Percentiles rank a stretch among this genome's conserved stretches.
phyloP scores from a whole-genome alignment of 495 filamentous ascomycete species.

The Thermochaetoides thermophila region DNA sequence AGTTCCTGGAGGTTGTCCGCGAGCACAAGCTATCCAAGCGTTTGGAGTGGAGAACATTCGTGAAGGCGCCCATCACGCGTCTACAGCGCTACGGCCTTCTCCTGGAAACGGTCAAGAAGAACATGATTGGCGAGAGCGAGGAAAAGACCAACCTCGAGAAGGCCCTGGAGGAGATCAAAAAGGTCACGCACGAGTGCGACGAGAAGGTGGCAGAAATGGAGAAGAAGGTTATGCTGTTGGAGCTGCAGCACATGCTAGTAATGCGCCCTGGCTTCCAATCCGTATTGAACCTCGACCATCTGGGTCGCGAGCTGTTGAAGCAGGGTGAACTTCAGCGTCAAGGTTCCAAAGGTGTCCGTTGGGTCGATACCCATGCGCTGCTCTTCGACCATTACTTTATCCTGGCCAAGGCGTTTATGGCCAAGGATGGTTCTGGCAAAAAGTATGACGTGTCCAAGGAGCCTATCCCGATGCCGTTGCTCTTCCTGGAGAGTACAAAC shows the following conservation, averaged over 20 bases:
- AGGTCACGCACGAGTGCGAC: slow-evolving; percentile 85
- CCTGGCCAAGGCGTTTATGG: slow-evolving; percentile 62
- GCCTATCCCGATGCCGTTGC: slow-evolving; percentile 94
- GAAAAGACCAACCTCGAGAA: slow-evolving; percentile 75
- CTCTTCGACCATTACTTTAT: slow-evolving; percentile 96
- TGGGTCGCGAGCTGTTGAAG: slow-evolving; percentile 78
- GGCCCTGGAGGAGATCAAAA: slow-evolving; percentile 91
- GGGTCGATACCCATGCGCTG: slow-evolving; percentile 83
- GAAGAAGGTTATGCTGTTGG: slow-evolving; percentile 78
- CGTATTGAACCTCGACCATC: slow-evolving; percentile 82
- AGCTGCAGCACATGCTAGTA: slow-evolving; percentile 69
- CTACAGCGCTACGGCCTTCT: slow-evolving; percentile 84
- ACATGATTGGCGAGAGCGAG: slow-evolving; percentile 69
- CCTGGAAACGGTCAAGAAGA: slow-evolving; percentile 67
- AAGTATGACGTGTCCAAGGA: slow-evolving; percentile 90
- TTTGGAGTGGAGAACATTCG: slow-evolving; percentile 84
- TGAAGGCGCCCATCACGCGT: slow-evolving; percentile 85
- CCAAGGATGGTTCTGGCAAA: slow-evolving; percentile 63
- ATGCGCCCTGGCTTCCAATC: slow-evolving; percentile 75
- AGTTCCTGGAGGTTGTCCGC: slow-evolving; percentile 67
- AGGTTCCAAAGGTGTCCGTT: slow-evolving; percentile 73
- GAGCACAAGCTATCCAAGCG: slow-evolving; percentile 71
- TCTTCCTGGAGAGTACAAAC: slow-evolving; percentile 78
- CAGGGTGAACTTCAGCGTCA: slow-evolving; percentile 81
- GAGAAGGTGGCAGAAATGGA: slow-evolving; percentile 85